phyloP scores from a whole-genome alignment of 192 early-diverging fungal genomes.

The Podochytrium sp. region DNA sequence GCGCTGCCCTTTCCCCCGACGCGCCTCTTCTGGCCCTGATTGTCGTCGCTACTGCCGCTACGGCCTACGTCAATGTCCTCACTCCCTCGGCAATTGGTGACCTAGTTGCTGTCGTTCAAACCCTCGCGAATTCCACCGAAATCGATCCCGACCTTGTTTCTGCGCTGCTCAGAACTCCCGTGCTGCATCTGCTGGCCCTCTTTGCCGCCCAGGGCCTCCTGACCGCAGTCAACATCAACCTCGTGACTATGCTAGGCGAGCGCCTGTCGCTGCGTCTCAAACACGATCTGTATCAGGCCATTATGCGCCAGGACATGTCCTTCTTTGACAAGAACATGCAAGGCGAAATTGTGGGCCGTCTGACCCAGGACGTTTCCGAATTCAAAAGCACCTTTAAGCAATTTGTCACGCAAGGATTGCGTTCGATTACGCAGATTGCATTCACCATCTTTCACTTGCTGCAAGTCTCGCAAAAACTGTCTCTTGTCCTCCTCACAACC shows the following conservation, averaged over 20 bases:
- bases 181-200: constrained; percentile 27
- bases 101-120: constrained; percentile 40
- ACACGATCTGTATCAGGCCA: constrained; percentile 25
- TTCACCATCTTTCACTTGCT: constrained; percentile 39
- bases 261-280: constrained; percentile 32
- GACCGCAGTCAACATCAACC: constrained; percentile 43
- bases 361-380: constrained; percentile 44
- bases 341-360: constrained; percentile 35
- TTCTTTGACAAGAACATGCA: constrained; percentile 44
- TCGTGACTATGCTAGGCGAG: constrained; percentile 43
- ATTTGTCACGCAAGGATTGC: constrained; percentile 45
- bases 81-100: constrained; percentile 45
- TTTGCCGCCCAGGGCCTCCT: constrained; percentile 33
- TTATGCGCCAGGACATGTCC: constrained; percentile 43
- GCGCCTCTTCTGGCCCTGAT: constrained; percentile 12
- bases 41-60: constrained; percentile 30
- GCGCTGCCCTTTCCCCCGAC: not conserved
- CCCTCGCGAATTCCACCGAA: not conserved
- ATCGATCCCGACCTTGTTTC: not conserved
- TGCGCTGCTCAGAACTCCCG: constrained; percentile 8
- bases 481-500: constrained; percentile 26
- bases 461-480: constrained; percentile 37
- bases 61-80: constrained; percentile 40
- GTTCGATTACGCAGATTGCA: constrained; percentile 42
- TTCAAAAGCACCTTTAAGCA: constrained; percentile 49